phyloP scores from a whole-genome alignment of 1,139 yeast species.

The Lodderomyces parapsilosis region DNA sequence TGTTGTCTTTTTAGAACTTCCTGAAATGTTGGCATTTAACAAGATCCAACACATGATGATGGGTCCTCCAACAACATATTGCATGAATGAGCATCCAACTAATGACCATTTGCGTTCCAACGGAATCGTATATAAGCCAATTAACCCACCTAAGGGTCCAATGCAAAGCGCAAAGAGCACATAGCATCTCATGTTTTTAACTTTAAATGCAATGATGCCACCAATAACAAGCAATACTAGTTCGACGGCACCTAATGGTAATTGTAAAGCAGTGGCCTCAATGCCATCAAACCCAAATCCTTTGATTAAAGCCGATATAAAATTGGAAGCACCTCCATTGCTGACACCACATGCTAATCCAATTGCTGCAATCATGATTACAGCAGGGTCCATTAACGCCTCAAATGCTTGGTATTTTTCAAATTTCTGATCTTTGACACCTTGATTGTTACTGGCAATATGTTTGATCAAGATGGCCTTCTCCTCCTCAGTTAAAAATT shows the following conservation, averaged over 20 bases:
- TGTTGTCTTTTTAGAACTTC: conserved; percentile 25
- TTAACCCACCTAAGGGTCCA: conserved; percentile 24
- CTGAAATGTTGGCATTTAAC: conserved; percentile 24
- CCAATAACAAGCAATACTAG: conserved; percentile 27
- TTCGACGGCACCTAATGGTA: conserved; percentile 33
- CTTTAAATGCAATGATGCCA: conserved; percentile 22
- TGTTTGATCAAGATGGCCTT: conserved; percentile 22
- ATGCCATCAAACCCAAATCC: conserved; percentile 28
- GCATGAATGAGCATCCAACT: conserved; percentile 36
- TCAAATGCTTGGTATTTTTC: conserved; percentile 22
- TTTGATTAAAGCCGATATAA: conserved; percentile 23
- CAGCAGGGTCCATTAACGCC: conserved; percentile 24
- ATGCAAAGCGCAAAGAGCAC: conserved; percentile 20
- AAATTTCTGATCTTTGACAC: conserved; percentile 22
- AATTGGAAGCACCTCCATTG: conserved; percentile 30
- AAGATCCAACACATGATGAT: conserved; percentile 31
- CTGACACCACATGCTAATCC: conserved; percentile 26
- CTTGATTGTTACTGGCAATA: conserved; percentile 25
- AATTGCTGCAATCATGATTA: conserved; percentile 26
- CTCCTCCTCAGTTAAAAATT: conserved; percentile 38
- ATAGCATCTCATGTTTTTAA: conserved; percentile 19
- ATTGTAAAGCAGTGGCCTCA: conserved; percentile 24
- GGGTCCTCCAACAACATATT: conserved; percentile 32
- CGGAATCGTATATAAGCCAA: conserved; percentile 22
- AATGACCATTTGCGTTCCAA: conserved; percentile 22